Percentiles rank a stretch among this genome's conserved stretches.
Conservation (phyloP, 129 eudicot genomes). For the Rutidosis leptorrhynchoides region DNA sequence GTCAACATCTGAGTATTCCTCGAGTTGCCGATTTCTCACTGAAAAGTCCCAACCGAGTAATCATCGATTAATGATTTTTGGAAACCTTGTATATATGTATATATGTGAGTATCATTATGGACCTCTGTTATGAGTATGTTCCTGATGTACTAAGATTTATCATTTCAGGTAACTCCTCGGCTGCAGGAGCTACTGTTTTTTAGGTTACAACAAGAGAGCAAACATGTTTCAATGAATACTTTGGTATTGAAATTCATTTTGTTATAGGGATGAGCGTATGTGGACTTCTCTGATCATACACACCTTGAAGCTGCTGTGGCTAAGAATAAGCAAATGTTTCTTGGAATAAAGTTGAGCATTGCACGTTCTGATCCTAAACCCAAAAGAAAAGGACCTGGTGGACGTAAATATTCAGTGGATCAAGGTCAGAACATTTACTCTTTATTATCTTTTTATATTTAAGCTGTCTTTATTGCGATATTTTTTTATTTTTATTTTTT, state of each 20-base stretch:
- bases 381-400: constrained; percentile 39
- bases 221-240: constrained; percentile 18
- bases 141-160: constrained; percentile 15
- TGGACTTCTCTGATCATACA: constrained; percentile 74
- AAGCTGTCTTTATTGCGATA: too few relatives aligned
- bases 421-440: constrained; percentile 35
- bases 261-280: constrained; percentile 85
- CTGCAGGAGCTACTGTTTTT: constrained; percentile 83
- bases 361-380: constrained; percentile 76
- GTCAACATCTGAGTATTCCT: too few relatives aligned
- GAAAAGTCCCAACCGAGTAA: too few relatives aligned
- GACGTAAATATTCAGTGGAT: constrained; percentile 27
- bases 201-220: constrained; percentile 70
- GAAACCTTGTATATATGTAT: too few relatives aligned
- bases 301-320: constrained; percentile 80
- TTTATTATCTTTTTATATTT: background rate
- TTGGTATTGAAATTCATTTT: background rate
- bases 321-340: constrained; percentile 60
- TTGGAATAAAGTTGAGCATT: constrained; percentile 70
- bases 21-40: too few relatives aligned
- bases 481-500: too few relatives aligned
- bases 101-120: background rate
- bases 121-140: background rate
- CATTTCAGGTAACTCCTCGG: constrained; percentile 75
- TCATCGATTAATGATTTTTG: too few relatives aligned